phyloP scores from a whole-genome alignment of 495 filamentous ascomycete genomes.

The Xylaria nigripes region DNA sequence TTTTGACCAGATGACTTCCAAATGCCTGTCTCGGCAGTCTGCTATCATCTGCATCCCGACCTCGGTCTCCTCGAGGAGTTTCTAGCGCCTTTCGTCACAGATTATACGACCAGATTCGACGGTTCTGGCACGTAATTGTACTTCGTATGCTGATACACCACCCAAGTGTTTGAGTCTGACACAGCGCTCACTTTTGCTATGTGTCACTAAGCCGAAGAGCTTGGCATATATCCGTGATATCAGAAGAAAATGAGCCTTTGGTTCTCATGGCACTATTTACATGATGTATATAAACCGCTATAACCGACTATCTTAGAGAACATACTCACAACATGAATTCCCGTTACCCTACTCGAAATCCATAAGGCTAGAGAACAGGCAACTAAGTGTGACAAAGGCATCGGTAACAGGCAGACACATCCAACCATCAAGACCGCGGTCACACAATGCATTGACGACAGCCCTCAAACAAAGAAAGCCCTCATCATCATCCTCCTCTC shows the following conservation, averaged over 20 bases:
- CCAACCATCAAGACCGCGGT: neutral
- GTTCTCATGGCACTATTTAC: conserved; percentile 5
- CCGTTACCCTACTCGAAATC: no score
- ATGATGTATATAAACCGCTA: neutral
- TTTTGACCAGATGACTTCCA: neutral
- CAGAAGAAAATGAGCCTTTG: neutral
- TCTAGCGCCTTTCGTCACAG: no score
- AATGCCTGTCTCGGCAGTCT: neutral
- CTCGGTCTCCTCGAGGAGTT: conserved; percentile 1
- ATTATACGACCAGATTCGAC: no score
- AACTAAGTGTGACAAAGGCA: no score
- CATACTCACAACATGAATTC: neutral
- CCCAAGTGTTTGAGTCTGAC: no score
- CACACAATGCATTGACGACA: neutral
- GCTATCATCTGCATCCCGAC: conserved; percentile 4
- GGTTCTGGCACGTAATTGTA: no score
- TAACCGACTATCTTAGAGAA: neutral
- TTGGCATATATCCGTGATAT: neutral
- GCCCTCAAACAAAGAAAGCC: neutral
- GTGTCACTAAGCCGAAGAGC: neutral
- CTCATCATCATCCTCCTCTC: neutral
- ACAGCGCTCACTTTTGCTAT: conserved; percentile 7
- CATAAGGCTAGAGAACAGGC: no score
- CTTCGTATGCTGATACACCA: no score
- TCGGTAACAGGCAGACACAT: neutral